Percentiles rank a stretch among this genome's conserved stretches.
phyloP scores from a whole-genome alignment of 139 green algal genomes.

The Nannochloris sp. region DNA sequence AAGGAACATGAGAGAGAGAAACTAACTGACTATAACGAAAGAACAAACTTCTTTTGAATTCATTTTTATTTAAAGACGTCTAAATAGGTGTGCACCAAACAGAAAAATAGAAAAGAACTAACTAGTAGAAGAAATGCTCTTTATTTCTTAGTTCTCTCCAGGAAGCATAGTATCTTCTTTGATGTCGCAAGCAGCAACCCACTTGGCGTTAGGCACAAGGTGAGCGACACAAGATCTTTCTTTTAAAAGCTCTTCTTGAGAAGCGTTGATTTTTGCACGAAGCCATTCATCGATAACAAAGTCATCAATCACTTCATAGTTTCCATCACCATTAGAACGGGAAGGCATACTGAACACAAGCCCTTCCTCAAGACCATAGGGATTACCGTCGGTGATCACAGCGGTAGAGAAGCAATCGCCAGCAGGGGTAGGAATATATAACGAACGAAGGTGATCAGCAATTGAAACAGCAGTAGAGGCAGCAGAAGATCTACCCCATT shows the following conservation, averaged over 20 bases:
- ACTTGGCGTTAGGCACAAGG: slow-evolving; percentile 55
- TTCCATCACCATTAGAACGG: slow-evolving; percentile 71
- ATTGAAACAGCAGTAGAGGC: slow-evolving; percentile 88
- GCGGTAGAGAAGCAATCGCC: slow-evolving; percentile 86
- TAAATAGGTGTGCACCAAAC: no score
- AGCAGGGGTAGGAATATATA: slow-evolving; percentile 69
- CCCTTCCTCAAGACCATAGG: slow-evolving; percentile 79
- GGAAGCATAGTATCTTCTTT: slow-evolving; percentile 73
- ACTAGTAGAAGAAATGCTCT: no score
- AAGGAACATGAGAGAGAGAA: no score
- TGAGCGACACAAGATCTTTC: slow-evolving; percentile 80
- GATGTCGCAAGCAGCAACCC: slow-evolving; percentile 55
- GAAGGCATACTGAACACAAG: slow-evolving; percentile 85
- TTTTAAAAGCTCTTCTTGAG: slow-evolving; percentile 74
- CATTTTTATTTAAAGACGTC: not conserved
- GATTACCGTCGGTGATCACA: slow-evolving; percentile 81
- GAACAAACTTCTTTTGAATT: no score
- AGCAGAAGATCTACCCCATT: slow-evolving; percentile 82
- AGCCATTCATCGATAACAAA: slow-evolving; percentile 85
- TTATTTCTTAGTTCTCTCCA: slow-evolving; percentile 68
- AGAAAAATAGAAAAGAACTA: no score
- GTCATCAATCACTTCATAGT: slow-evolving; percentile 75
- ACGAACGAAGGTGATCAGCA: slow-evolving; percentile 70
- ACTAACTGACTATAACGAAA: no score
- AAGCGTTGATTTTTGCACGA: slow-evolving; percentile 50